Evolutionary conservation across 768 basidiomycete genomes (phyloP).

Genomic region (Collybia mongolica): DNA sequence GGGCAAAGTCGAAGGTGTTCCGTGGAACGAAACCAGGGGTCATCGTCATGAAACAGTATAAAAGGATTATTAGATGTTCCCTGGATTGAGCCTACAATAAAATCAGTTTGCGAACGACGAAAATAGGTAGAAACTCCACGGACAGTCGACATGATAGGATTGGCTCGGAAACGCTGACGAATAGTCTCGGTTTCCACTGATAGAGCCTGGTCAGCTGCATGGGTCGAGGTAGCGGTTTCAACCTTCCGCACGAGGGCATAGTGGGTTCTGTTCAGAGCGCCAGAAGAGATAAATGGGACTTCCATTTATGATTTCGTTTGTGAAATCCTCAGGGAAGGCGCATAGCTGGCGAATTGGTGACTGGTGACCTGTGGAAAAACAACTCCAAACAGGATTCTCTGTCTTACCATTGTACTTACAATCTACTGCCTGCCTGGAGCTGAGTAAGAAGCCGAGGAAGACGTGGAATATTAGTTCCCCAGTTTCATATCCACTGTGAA

Average conservation of each 20-base stretch:
- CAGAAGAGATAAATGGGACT: slow-evolving; percentile 75
- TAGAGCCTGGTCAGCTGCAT: slow-evolving; percentile 61
- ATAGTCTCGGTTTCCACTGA: slow-evolving; percentile 57
- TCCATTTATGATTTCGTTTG: slow-evolving; percentile 57
- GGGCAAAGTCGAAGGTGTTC: slow-evolving; percentile 64
- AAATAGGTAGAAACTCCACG: slow-evolving; percentile 24
- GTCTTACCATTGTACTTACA: too few species aligned
- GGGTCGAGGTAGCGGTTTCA: slow-evolving; percentile 57
- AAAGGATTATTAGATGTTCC: slow-evolving; percentile 64
- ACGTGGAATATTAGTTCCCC: too few species aligned
- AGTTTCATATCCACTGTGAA: too few species aligned
- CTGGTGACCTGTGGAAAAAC: neutral
- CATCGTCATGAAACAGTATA: slow-evolving; percentile 64
- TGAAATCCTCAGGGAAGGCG: neutral
- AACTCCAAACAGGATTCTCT: neutral
- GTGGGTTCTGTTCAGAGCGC: slow-evolving; percentile 72
- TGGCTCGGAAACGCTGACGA: slow-evolving; percentile 45
- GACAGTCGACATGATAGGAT: slow-evolving; percentile 52
- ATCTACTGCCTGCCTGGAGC: too few species aligned
- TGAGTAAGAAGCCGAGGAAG: too few species aligned
- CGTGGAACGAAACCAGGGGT: slow-evolving; percentile 38
- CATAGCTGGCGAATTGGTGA: neutral
- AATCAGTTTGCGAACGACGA: slow-evolving; percentile 14
- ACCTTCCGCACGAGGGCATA: slow-evolving; percentile 74
- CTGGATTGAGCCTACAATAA: slow-evolving; percentile 55